Conservation (phyloP, 2,329 filamentous ascomycete species). For the Periconia sp. region DNA sequence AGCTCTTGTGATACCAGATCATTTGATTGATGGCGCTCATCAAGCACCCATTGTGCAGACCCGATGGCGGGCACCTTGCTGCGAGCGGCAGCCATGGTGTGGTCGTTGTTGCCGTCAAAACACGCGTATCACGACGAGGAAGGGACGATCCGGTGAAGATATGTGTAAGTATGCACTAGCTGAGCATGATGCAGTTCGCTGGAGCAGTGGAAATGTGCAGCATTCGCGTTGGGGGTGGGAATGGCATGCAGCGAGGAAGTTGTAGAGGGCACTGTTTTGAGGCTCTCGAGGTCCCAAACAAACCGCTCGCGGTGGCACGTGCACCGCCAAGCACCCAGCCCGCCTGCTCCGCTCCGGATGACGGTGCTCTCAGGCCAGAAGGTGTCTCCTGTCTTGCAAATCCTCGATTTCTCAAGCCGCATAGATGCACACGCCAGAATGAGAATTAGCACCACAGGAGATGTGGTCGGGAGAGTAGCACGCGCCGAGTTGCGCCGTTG, state of each 20-base stretch:
- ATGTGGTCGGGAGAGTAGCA: no score
- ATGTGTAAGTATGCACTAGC: conserved; percentile 9
- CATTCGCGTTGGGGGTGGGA: conserved; percentile 5
- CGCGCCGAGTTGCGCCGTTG: no score
- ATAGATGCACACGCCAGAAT: no score
- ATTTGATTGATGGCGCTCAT: conserved; percentile 79
- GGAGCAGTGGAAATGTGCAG: conserved; percentile 6
- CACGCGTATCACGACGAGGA: conserved; percentile 29
- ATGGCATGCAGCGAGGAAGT: conserved; percentile 7
- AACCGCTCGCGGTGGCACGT: conserved; percentile 12
- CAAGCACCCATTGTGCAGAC: conserved; percentile 81
- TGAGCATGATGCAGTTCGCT: conserved; percentile 15
- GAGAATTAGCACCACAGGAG: no score
- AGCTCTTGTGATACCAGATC: conserved; percentile 80
- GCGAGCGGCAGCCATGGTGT: conserved; percentile 37
- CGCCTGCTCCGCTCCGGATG: no score
- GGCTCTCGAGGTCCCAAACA: conserved; percentile 23
- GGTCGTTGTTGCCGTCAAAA: conserved; percentile 14
- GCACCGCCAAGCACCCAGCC: conserved; percentile 6
- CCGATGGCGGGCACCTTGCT: conserved; percentile 66
- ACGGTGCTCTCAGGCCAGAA: no score
- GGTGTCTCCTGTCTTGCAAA: no score
- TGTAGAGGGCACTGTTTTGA: conserved; percentile 18
- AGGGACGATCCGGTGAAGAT: conserved; percentile 15
- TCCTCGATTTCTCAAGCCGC: no score